phyloP scores from a whole-genome alignment of 169 alveolate species.

The Fabrea salina region DNA sequence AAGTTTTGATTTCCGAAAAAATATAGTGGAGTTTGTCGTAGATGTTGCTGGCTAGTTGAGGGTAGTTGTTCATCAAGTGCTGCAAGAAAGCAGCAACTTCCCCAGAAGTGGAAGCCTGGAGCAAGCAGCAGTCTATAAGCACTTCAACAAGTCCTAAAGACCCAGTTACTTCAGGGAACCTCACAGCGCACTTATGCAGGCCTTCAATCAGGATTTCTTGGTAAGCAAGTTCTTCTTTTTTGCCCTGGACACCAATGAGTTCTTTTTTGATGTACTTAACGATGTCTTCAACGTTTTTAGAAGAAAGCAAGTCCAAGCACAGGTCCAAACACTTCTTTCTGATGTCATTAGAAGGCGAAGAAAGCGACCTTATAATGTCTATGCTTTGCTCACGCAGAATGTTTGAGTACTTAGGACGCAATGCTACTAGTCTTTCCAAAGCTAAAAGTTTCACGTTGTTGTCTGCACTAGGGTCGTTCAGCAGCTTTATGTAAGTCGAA shows the following conservation, averaged over 20 bases:
- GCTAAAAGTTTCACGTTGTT: conserved; percentile 87
- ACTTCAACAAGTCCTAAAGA: conserved; percentile 27
- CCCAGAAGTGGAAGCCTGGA: conserved; percentile 29
- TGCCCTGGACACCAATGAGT: conserved; percentile 38
- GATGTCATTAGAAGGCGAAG: conserved; percentile 74
- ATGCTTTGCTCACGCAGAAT: conserved; percentile 83
- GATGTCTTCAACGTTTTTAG: conserved; percentile 50
- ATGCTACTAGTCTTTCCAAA: conserved; percentile 51
- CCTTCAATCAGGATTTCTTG: conserved; percentile 37
- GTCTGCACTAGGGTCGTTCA: conserved; percentile 87
- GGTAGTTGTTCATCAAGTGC: conserved; percentile 37
- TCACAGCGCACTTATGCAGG: conserved; percentile 29
- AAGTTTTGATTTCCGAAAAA: conserved; percentile 64
- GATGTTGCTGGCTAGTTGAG: conserved; percentile 42
- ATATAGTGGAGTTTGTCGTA: conserved; percentile 49
- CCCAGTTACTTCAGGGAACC: conserved; percentile 50
- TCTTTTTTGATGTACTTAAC: conserved; percentile 56
- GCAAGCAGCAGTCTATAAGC: conserved; percentile 42
- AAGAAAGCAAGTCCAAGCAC: conserved; percentile 51
- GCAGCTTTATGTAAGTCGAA: conserved; percentile 82
- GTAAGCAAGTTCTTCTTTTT: conserved; percentile 47
- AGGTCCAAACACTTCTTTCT: conserved; percentile 80
- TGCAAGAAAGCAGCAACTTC: conserved; percentile 45
- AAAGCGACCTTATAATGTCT: conserved; percentile 84
- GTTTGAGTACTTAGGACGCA: conserved; percentile 65